Evolutionary conservation across 805 yeast genomes (phyloP).

Genomic region (Cyberlindnera xishuangbannaensis): DNA sequence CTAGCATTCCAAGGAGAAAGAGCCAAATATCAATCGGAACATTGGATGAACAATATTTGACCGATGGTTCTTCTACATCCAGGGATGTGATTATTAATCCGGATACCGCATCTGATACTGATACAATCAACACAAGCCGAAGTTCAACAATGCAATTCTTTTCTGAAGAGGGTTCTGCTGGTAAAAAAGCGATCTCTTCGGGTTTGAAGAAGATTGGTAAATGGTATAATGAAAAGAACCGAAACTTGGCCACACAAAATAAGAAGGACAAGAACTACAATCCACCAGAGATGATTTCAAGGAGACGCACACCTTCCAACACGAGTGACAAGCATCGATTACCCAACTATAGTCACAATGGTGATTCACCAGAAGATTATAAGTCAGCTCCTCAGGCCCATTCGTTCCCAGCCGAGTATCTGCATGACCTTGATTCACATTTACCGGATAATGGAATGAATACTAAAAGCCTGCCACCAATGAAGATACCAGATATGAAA

Average conservation of each 20-base stretch:
- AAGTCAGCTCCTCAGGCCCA: slow-evolving; percentile 25
- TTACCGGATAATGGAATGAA: slow-evolving; percentile 11
- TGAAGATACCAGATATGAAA: slow-evolving; percentile 21
- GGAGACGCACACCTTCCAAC: slow-evolving; percentile 35
- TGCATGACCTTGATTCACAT: slow-evolving; percentile 16
- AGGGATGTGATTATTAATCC: slow-evolving; percentile 2
- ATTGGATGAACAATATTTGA: too few species aligned
- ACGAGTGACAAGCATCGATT: slow-evolving; percentile 9
- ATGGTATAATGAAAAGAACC: slow-evolving; percentile 57
- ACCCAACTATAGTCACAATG: not conserved
- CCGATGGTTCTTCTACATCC: not conserved
- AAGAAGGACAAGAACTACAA: slow-evolving; percentile 6
- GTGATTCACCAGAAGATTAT: not conserved
- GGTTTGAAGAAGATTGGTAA: slow-evolving; percentile 58
- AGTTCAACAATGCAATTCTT: slow-evolving; percentile 20
- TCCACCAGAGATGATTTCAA: slow-evolving; percentile 66
- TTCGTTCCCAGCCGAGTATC: slow-evolving; percentile 23
- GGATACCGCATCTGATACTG: slow-evolving; percentile 15
- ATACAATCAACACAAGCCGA: slow-evolving; percentile 3
- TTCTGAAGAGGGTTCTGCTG: slow-evolving; percentile 24
- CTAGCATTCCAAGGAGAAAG: not conserved
- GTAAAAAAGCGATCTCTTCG: slow-evolving; percentile 34
- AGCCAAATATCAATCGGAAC: too few species aligned
- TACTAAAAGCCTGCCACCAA: slow-evolving; percentile 16
- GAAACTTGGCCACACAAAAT: slow-evolving; percentile 6